Evolutionary conservation across 495 filamentous ascomycete species (phyloP), one percentile per base, ranked within the genome.

Genomic region (Podospora didyma): DNA sequence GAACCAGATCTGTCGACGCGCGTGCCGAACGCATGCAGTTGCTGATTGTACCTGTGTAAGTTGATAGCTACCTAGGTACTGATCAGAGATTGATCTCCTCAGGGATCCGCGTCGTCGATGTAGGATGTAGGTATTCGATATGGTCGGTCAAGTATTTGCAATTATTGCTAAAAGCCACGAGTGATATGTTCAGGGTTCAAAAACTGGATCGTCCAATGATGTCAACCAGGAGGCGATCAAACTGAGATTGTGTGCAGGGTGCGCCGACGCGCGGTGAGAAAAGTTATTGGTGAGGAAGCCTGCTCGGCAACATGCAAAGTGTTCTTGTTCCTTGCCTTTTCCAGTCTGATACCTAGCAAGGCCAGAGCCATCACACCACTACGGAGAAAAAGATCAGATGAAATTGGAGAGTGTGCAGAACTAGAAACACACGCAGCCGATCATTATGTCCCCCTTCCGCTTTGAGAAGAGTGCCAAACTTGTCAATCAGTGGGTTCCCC

Each of bases 1-100:
- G 71, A 75, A 76, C 67, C 42, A 59, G 66, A 73, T 70, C 63
- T 66, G 54, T 60, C 61, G 39, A 68, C 56, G 69, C 62, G 49
- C 37, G 45, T 51, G 41, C 39, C n/a, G 39, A 5, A 42, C n/a
- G 39, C 39, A 42, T 42, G 39, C 46, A 16, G 42, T 51, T 45
- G 22, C 39, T 54, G 59, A 46, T 20, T 51, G 49, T 28, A 21
- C 21, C 37, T 21, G 17, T 39, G 48, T 57, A n/a, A n/a, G n/a
- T n/a, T n/a, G n/a, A n/a, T n/a, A n/a, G n/a, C n/a, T n/a, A n/a
- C n/a, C n/a, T n/a, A n/a, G n/a, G 48, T 31, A 31, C 26, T 42
- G 57, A 60, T 60, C 57, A 46, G 12, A 49, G 51, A 53, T 62
- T 60, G 62, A 65, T 65, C 60, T 44, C 31, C 62, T 24, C 56